These are phyloP conservation scores for Dendrocalamus sinicus DNA, from an alignment of 176 grass and related monocot genomes.

Conservation along the genomic window DNA sequence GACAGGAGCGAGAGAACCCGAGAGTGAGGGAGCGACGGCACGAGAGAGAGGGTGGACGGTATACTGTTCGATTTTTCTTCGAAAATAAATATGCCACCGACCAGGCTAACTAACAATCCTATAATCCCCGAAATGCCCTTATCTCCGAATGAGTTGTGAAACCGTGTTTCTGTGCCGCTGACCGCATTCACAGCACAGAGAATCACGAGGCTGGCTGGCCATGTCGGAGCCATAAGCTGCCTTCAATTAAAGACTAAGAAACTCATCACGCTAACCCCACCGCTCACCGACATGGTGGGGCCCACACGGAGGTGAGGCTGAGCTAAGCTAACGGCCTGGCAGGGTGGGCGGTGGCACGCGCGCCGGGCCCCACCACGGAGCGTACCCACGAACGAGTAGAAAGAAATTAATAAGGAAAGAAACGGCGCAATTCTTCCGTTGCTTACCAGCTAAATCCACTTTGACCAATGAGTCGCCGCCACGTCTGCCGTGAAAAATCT, in stretches of 20 bases:
- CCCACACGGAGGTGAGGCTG: background rate
- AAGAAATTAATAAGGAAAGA: too few relatives aligned
- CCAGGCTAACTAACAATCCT: too few relatives aligned
- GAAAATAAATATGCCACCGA: too few relatives aligned
- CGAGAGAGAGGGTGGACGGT: too few relatives aligned
- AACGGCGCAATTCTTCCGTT: constrained; percentile 2
- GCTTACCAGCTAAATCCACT: background rate
- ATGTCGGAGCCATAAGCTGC: constrained; percentile 16
- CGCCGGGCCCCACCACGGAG: background rate
- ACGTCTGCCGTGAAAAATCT: background rate
- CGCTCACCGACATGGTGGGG: constrained; percentile 44
- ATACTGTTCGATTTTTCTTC: too few relatives aligned
- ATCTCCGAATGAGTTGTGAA: too few relatives aligned
- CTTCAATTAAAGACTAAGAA: constrained; percentile 1
- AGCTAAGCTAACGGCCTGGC: background rate
- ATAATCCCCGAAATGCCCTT: too few relatives aligned
- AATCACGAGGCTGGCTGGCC: background rate
- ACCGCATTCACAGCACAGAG: background rate
- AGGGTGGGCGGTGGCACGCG: too few relatives aligned
- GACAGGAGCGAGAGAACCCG: too few relatives aligned
- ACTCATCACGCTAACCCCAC: background rate
- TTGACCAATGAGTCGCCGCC: constrained; percentile 1
- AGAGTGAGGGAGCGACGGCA: too few relatives aligned
- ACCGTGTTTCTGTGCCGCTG: too few relatives aligned
- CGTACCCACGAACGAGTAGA: background rate